Evolutionary conservation across 371 early-diverging fungal species (phyloP), one percentile per base, ranked within the genome.

Genomic region (Nematocida parisii): DNA sequence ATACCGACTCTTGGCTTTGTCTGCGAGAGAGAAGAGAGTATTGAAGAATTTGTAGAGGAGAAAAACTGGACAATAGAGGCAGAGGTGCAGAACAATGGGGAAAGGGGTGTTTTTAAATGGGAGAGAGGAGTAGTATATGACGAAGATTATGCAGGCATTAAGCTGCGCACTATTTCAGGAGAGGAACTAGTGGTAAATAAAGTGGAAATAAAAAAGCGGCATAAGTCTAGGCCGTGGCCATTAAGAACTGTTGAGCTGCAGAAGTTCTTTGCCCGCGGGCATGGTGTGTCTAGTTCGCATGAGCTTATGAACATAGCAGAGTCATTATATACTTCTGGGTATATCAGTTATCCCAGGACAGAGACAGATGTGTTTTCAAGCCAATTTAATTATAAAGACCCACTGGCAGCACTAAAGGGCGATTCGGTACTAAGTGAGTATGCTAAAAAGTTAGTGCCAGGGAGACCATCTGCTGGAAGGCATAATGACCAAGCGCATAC

Each of bases 1-100:
- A 96, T 99, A 67, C 99, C 99, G 2, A 98, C 98, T 0, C 86
- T 99, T 5, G 96, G 98, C 0, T 98, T 99, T 89, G 94, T 99
- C 0, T 97, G 97, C 5, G 95, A 96, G 72, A 91, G 93, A 81
- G 94, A 90, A 73, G 86, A 88, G 54, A 88, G 90, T 54, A 90
- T 90, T 0, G 86, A 92, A 70, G 88, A 89, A 22, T 98, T 98
- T 89, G 89, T 92, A 3, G 89, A 92, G 3, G 98, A 99, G 84
- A 77, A 82, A 0, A 97, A 95, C 83, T 99, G 94, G 94, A 90
- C 90, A 47, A 89, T 98, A 47, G 44, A 9, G 88, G 89, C 20
- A 71, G 94, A n/a, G 93, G 75, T 47, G 61, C 18, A 60, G 20
- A 56, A 54, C 33, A 60, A 64, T 20, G 67, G 81, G 42, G 24